Evolutionary conservation across 2,329 filamentous ascomycete species (phyloP), one percentile per base, ranked within the genome.

Genomic region (Fusarium paranaense): DNA sequence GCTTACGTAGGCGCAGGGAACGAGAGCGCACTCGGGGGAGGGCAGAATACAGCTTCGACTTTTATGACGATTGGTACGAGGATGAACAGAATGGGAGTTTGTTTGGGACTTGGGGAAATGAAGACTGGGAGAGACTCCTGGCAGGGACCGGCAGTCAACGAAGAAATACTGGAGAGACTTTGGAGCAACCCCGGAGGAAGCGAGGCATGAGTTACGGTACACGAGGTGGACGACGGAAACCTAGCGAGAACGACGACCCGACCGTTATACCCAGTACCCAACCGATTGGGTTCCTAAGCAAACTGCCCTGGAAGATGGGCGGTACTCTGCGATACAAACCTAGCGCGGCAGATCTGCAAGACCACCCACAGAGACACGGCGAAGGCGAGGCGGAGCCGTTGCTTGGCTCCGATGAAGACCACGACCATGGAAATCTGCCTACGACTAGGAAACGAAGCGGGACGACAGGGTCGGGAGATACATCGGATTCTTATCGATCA

Each of bases 31-130:
- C 86, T 27, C 83, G 85, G 70, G 90, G 90, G 3, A 83, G 91
- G 61, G 93, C 95, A 32, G 95, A 98, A 83, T 90, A 93, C 78
- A 95, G 90, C 79, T 98, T 98, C 81, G 96, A 98, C 82, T 98
- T 98, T 82, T 98, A 98, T 85, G 96, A 98, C 83, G 96, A 98
- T 83, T 98, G 96, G 96, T 95, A 98, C 70, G 87, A 89, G 64
- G 88, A 90, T 58, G 85, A 87, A 63, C 83, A 84, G 61, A 62
- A 77, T 37, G 88, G 91, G 42, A 89, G 91, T 0, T 82, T 96
- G 57, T 85, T 95, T 62, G 92, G 88, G 52, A 84, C 90, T 54
- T 97, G 95, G 94, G 92, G 92, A 42, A 91, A 85, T 76, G 95
- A 97, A 78, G 95, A 97, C 80, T 91, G 97, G 85, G 96, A 98